These are phyloP conservation scores for Podaxis mareebaensis DNA, from an alignment of 768 basidiomycete genomes.

Conservation along the genomic window DNA sequence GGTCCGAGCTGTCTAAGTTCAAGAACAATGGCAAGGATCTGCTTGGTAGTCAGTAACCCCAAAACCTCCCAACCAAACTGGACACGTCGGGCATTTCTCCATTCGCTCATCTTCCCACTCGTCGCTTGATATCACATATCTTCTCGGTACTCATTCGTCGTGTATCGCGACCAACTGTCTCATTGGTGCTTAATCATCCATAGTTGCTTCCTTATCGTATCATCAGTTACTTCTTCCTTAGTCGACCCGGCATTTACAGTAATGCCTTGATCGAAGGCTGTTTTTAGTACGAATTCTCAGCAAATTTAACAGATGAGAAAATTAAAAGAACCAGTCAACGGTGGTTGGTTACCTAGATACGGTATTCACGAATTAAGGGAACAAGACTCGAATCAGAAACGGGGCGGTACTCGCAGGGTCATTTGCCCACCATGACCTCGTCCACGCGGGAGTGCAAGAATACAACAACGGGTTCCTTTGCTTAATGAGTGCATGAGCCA, in stretches of 20 bases:
- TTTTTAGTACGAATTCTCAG: not conserved
- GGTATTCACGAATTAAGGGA: not conserved
- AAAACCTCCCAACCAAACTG: too few relatives aligned
- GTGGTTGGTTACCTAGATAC: conserved; percentile 1
- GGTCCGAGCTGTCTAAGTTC: conserved; percentile 73
- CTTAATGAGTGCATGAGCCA: not conserved
- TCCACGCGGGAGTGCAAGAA: not conserved
- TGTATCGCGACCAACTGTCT: not conserved
- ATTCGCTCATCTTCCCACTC: not conserved
- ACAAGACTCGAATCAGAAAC: not conserved
- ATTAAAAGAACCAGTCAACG: conserved; percentile 1
- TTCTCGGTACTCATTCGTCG: not conserved
- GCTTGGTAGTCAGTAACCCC: conserved; percentile 21
- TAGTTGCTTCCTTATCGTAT: not conserved
- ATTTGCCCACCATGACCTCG: not conserved
- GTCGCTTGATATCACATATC: not conserved
- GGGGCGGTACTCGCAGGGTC: not conserved
- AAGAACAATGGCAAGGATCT: conserved; percentile 71
- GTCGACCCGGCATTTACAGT: not conserved
- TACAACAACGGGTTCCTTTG: not conserved
- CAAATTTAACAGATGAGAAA: not conserved
- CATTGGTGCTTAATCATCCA: not conserved
- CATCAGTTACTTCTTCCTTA: not conserved
- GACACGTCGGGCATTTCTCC: not conserved
- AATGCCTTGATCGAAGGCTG: not conserved